Evolutionary conservation across 2,329 filamentous ascomycete genomes (phyloP), one percentile per base, ranked within the genome.

Genomic region (Colletotrichum tamarilloi): DNA sequence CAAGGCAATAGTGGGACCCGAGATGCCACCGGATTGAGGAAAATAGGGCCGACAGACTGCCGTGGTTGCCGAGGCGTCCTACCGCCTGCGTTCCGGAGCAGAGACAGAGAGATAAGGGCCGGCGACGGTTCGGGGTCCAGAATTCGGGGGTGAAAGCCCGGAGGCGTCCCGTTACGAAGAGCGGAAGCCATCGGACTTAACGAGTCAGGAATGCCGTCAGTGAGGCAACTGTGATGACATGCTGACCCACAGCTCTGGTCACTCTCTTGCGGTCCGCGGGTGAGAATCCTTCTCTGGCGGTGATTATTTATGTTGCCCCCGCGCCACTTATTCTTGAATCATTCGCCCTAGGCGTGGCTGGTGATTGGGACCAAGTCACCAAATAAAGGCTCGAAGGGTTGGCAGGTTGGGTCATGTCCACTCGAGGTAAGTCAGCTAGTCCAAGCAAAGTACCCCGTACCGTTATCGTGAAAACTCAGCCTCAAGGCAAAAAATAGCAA

Each of bases 11-110:
- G 65, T 49, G 60, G 24, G n/a, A 60, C 46, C 12, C 42, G 42
- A 49, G 24, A 56, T 35, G 60, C 62, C 35, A 57, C 46, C 35
- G 67, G 42, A 60, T 52, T 46, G 59, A 52, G 35, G 60, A n/a
- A 55, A 70, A 73, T 60, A 73, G 70, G 70, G 60, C 70, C 70
- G 70, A 70, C 46, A 70, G 32, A 66, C 22, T 62, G 46, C 67
- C 60, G 60, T 57, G 35, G 59, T 28, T 73, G 53, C 66, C 59
- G 52, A 57, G 52, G 38, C 57, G 62, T 62, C 22, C 60, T 70
- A 56, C n/a, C 7, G 16, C 14, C 53, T 59, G 38, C 22, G 71
- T 59, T 38, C 62, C 71, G 70, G 49, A 55, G 9, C 42, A 65
- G 46, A 9, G 30, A 32, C n/a, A 35, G 12, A 52, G 32, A 30